These are phyloP conservation scores for Ceratorhiza oryzae-sativae DNA, from an alignment of 1,284 basidiomycete genomes.

Conservation along the genomic window DNA sequence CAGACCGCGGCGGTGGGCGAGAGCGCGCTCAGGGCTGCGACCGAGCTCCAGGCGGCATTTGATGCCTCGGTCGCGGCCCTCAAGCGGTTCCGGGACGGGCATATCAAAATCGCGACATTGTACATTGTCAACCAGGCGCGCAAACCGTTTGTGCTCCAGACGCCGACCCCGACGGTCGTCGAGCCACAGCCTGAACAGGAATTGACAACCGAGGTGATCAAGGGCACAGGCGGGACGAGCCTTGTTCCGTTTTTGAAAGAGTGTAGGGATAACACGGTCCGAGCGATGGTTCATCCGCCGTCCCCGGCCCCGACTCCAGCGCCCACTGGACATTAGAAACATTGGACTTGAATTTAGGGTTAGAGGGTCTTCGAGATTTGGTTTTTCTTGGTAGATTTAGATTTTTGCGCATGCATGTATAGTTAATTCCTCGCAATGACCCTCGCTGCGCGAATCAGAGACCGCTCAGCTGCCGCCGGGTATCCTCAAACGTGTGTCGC, in stretches of 20 bases:
- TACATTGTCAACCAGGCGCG: conserved; percentile 80
- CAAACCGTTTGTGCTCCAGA: conserved; percentile 46
- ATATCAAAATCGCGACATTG: conserved; percentile 84
- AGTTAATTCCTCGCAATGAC: not conserved
- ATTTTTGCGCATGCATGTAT: not conserved
- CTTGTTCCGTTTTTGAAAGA: conserved; percentile 83
- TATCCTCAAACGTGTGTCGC: not conserved
- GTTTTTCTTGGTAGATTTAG: not conserved
- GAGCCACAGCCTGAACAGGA: conserved; percentile 53
- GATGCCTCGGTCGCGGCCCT: conserved; percentile 76
- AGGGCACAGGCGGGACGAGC: conserved; percentile 88
- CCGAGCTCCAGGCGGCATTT: conserved; percentile 57
- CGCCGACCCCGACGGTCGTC: conserved; percentile 48
- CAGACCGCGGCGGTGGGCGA: conserved; percentile 45
- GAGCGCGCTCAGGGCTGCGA: conserved; percentile 38
- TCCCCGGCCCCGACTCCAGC: conserved; percentile 14
- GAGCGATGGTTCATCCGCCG: conserved; percentile 56
- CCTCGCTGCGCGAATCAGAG: no score
- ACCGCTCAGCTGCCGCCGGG: not conserved
- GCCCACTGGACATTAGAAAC: not conserved
- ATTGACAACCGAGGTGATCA: conserved; percentile 62
- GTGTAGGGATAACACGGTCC: conserved; percentile 76
- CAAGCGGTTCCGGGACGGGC: conserved; percentile 84
- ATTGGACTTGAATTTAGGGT: not conserved
- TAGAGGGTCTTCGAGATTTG: not conserved